A percentile compares a stretch with the other conserved stretches of the same genome.
Conservation (phyloP, 1,284 basidiomycete genomes). For the Golubevia pallescens region DNA sequence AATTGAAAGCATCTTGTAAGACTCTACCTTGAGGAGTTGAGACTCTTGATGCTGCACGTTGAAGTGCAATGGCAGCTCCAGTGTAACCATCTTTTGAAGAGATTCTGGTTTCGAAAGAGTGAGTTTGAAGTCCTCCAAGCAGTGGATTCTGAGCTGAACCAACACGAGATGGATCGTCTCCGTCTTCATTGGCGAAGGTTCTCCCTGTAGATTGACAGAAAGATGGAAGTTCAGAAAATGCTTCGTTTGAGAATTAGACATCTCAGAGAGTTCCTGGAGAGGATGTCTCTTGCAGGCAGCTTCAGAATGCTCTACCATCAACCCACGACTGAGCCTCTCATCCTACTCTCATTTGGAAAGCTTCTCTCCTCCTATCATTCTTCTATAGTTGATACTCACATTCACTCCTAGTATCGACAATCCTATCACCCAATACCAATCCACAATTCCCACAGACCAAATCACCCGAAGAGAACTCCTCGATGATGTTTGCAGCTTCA, state of each 20-base stretch:
- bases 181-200: slow-evolving; percentile 64
- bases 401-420: slow-evolving; percentile 61
- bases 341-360: no score
- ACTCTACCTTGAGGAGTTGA: slow-evolving; percentile 36
- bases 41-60: slow-evolving; percentile 17
- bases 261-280: no score
- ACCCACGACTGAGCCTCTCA: no score
- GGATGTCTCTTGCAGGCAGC: no score
- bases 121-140: slow-evolving; percentile 55
- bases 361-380: neutral
- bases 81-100: slow-evolving; percentile 52
- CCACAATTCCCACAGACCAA: slow-evolving; percentile 62
- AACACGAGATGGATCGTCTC: slow-evolving; percentile 63
- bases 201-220: slow-evolving; percentile 22
- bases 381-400: slow-evolving; percentile 13
- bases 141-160: slow-evolving; percentile 58
- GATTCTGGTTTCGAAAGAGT: slow-evolving; percentile 61
- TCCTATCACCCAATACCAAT: slow-evolving; percentile 58
- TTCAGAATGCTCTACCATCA: no score
- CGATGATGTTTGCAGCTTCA: slow-evolving; percentile 55
- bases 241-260: neutral
- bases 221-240: slow-evolving; percentile 3
- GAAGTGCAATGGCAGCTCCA: slow-evolving; percentile 50
- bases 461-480: slow-evolving; percentile 60
- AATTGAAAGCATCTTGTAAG: slow-evolving; percentile 60